A percentile compares a stretch with the other conserved stretches of the same genome.
Conservation (phyloP, 164 flowering plant genomes). For the Macadamia tetraphylla region DNA sequence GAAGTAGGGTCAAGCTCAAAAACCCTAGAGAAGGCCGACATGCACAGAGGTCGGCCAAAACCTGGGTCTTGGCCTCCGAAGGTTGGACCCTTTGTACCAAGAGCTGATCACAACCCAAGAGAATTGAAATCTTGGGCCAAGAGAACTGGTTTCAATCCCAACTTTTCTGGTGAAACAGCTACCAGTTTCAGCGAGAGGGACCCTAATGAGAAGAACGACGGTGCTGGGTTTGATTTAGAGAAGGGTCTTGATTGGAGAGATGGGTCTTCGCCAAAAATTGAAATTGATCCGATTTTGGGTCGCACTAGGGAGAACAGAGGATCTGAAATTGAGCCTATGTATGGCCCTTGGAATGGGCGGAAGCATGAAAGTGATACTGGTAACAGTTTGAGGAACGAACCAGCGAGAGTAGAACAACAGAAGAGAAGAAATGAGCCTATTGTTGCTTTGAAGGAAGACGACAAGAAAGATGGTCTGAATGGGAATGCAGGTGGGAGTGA, state of each 20-base stretch:
- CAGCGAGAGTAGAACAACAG: slow-evolving; percentile 26
- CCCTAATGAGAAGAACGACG: slow-evolving; percentile 13
- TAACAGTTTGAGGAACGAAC: slow-evolving; percentile 23
- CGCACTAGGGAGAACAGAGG: slow-evolving; percentile 35
- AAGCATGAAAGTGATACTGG: slow-evolving; percentile 23
- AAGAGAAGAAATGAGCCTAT: slow-evolving; percentile 29
- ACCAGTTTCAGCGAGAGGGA: slow-evolving; percentile 27
- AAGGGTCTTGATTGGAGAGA: slow-evolving; percentile 29
- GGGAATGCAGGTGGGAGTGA: slow-evolving; percentile 18
- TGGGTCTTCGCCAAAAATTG: slow-evolving; percentile 61
- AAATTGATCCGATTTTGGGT: slow-evolving; percentile 73
- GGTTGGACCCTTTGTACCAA: slow-evolving; percentile 65
- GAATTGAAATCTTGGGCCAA: slow-evolving; percentile 95
- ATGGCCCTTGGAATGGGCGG: slow-evolving; percentile 19
- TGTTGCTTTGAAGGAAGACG: slow-evolving; percentile 24
- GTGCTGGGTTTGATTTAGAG: slow-evolving; percentile 45
- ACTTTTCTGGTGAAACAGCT: slow-evolving; percentile 50
- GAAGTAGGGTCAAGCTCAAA: slow-evolving; percentile 61
- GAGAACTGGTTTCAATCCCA: slow-evolving; percentile 76
- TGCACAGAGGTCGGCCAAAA: slow-evolving; percentile 24
- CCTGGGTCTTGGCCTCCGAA: slow-evolving; percentile 35
- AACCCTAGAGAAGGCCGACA: slow-evolving; percentile 18
- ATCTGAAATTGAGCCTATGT: slow-evolving; percentile 46
- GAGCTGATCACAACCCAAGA: slow-evolving; percentile 54
- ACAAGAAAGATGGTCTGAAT: slow-evolving; percentile 24